A percentile compares a stretch with the other conserved stretches of the same genome.
These are phyloP conservation scores for Metarhizium humberi DNA, from an alignment of 2,329 filamentous ascomycete genomes.

Conservation along the genomic window DNA sequence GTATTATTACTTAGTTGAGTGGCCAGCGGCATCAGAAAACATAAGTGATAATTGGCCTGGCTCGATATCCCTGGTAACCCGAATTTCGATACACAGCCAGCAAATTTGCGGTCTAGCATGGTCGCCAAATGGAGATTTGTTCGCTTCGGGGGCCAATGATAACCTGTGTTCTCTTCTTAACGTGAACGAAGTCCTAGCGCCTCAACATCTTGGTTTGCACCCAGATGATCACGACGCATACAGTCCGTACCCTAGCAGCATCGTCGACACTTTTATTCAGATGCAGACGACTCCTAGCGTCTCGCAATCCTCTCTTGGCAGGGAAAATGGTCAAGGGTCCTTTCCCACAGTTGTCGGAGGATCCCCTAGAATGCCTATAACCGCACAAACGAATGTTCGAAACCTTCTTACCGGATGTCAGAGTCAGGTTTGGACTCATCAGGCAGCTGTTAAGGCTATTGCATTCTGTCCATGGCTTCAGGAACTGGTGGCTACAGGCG, in stretches of 20 bases:
- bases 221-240: not conserved
- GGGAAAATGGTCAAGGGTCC: not conserved
- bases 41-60: slow-evolving; percentile 63
- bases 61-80: slow-evolving; percentile 65
- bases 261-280: slow-evolving; percentile 11
- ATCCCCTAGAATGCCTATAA: not conserved
- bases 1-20: slow-evolving; percentile 86
- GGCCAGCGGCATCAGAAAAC: slow-evolving; percentile 59
- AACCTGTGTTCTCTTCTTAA: slow-evolving; percentile 81
- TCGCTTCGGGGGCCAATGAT: slow-evolving; percentile 89
- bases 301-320: not conserved
- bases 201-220: slow-evolving; percentile 3
- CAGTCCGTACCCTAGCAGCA: not conserved
- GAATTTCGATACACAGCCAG: slow-evolving; percentile 71
- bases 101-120: slow-evolving; percentile 92
- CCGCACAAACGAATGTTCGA: slow-evolving; percentile 27
- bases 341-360: not conserved
- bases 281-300: not conserved
- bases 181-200: slow-evolving; percentile 44
- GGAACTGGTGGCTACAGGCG: slow-evolving; percentile 79
- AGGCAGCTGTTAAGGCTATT: slow-evolving; percentile 89
- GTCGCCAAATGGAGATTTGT: slow-evolving; percentile 65
- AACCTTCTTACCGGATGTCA: slow-evolving; percentile 46
- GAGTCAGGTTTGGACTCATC: slow-evolving; percentile 67
- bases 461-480: slow-evolving; percentile 94